Evolutionary conservation across 345 rosid species (phyloP), one percentile per base, ranked within the genome.

Genomic region (Psidium friedrichsthalianum): DNA sequence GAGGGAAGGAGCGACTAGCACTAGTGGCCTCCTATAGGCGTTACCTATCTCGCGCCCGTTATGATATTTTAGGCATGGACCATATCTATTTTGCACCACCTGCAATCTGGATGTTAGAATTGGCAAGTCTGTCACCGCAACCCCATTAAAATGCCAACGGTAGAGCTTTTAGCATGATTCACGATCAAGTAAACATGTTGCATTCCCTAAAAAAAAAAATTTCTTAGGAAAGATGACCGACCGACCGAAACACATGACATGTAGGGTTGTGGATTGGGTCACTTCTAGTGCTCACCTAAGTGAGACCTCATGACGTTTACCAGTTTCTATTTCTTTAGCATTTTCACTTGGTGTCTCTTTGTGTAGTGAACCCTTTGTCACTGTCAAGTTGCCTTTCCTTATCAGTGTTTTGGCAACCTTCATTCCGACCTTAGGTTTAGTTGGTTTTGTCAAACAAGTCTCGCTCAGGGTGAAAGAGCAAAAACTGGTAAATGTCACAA

Each of bases 101-200:
- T 8, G 13, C 3, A 69, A 69, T 36, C 6, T 36, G 10, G 40
- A 69, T 36, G 25, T 69, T 36, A 11, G 8, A 56, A n/a, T 1
- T 1, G 40, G 24, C 1, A 6, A 32, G 2, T 1, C 1, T 1
- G 0, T 69, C 6, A 69, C 20, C 0, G 3, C 1, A 8, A 2
- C 3, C 2, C 40, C 40, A 18, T 36, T 4, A 0, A 69, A 3
- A 36, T 10, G 5, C 11, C 5, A 20, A 2, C 5, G 18, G 25
- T 1, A 11, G 57, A 55, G 57, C 57, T 21, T 55, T 20, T 55
- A 20, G 24, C 57, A 55, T 55, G 24, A 24, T 21, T 55, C 57
- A 55, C 57, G 18, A 53, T 53, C 55, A 53, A 53, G 5, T 15
- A 15, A 55, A 20, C 24, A 55, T 55, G 8, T 21, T 20, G 57